Evolutionary conservation across 768 basidiomycete species (phyloP).

Genomic region (Mycena indigotica): DNA sequence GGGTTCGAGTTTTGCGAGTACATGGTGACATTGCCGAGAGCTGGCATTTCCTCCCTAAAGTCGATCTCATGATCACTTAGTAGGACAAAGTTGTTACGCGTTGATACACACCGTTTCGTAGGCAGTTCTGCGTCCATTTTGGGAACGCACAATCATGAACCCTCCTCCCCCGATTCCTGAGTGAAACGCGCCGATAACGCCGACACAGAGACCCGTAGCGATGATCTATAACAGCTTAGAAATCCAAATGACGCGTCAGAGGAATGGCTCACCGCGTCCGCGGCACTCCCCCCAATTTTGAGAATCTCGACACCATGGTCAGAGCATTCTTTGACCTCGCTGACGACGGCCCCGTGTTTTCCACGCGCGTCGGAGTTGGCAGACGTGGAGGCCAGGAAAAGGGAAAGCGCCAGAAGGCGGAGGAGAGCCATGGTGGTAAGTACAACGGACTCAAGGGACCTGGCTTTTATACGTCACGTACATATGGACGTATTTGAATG

Average conservation of each 20-base stretch:
- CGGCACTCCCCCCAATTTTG: constrained; percentile 47
- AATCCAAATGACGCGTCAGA: neutral
- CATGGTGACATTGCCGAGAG: constrained; percentile 59
- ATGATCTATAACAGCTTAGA: constrained; percentile 26
- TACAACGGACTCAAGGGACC: no score
- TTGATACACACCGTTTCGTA: constrained; percentile 13
- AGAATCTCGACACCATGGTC: constrained; percentile 44
- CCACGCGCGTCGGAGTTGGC: constrained; percentile 2
- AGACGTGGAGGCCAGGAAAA: neutral
- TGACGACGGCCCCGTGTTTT: constrained; percentile 20
- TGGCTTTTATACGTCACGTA: no score
- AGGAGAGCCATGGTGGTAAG: neutral
- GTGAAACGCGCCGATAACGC: constrained; percentile 41
- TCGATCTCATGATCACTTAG: constrained; percentile 55
- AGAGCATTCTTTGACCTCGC: constrained; percentile 34
- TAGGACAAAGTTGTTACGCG: constrained; percentile 7
- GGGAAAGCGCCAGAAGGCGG: neutral
- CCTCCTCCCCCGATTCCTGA: constrained; percentile 32
- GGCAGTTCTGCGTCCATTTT: neutral
- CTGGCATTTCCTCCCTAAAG: constrained; percentile 68
- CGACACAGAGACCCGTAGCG: constrained; percentile 44
- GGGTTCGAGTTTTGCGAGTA: constrained; percentile 43
- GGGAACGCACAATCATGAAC: constrained; percentile 23
- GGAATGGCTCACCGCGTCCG: constrained; percentile 40
- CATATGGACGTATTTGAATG: neutral